Evolutionary conservation across 495 filamentous ascomycete genomes (phyloP).

Genomic region (Trichoderma erinaceum): DNA sequence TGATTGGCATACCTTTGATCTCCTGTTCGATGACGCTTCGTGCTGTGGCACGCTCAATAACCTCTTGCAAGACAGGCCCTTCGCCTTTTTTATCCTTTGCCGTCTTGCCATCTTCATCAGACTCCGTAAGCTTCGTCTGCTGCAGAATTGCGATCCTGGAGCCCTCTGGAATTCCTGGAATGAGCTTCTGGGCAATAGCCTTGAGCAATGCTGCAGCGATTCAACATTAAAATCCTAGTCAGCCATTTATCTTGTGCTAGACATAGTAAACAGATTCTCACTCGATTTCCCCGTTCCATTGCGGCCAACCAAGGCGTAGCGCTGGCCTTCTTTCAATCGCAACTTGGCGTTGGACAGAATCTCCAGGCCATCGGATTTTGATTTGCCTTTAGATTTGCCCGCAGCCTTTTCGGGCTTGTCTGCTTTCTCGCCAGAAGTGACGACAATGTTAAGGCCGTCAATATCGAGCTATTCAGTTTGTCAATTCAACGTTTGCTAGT

Average conservation of each 20-base stretch:
- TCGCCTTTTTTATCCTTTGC: slow-evolving; percentile 15
- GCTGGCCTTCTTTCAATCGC: slow-evolving; percentile 59
- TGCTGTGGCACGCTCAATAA: slow-evolving; percentile 58
- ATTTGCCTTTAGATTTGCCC: slow-evolving; percentile 49
- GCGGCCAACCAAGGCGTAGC: slow-evolving; percentile 68
- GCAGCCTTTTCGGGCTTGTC: slow-evolving; percentile 19
- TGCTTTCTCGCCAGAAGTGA: slow-evolving; percentile 38
- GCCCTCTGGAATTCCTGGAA: slow-evolving; percentile 67
- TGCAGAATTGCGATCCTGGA: slow-evolving; percentile 65
- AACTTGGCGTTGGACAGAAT: slow-evolving; percentile 62
- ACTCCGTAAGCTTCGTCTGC: slow-evolving; percentile 51
- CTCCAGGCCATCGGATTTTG: slow-evolving; percentile 52
- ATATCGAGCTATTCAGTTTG: slow-evolving; percentile 52
- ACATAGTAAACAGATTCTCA: slow-evolving; percentile 29
- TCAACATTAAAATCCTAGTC: slow-evolving; percentile 9
- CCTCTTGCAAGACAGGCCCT: slow-evolving; percentile 56
- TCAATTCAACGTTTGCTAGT: background rate
- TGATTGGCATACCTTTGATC: slow-evolving; percentile 30
- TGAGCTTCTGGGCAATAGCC: slow-evolving; percentile 69
- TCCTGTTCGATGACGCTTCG: slow-evolving; percentile 53
- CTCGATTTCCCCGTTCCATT: slow-evolving; percentile 81
- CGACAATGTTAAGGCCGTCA: slow-evolving; percentile 57
- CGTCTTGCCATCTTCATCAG: slow-evolving; percentile 24
- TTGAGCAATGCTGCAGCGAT: slow-evolving; percentile 54
- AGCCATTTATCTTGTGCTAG: background rate